Percentiles rank a stretch among this genome's conserved stretches.
phyloP scores from a whole-genome alignment of 208 protist species.

The Leishmania braziliensis region DNA sequence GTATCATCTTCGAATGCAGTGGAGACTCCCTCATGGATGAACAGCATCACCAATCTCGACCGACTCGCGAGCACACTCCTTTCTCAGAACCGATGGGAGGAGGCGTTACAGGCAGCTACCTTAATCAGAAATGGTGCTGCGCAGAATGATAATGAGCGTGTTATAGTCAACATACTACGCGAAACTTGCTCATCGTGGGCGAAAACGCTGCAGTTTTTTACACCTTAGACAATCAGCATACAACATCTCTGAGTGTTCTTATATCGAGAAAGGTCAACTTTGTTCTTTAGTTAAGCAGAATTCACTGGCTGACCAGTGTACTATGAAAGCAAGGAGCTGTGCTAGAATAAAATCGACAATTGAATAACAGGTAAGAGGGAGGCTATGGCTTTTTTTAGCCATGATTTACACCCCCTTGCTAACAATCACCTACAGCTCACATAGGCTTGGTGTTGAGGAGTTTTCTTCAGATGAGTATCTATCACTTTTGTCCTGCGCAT shows the following conservation, averaged over 20 bases:
- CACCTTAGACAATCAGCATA: not conserved
- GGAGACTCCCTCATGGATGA: not conserved
- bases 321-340: not conserved
- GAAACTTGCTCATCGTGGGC: conserved; percentile 13
- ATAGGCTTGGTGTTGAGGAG: not conserved
- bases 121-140: conserved; percentile 8
- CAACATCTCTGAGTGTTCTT: not conserved
- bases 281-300: not conserved
- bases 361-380: not conserved
- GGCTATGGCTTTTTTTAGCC: not conserved
- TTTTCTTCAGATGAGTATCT: not conserved
- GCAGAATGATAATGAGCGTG: conserved; percentile 10
- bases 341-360: not conserved
- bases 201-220: conserved; percentile 32
- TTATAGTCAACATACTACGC: conserved; percentile 22
- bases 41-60: conserved; percentile 27
- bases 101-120: conserved; percentile 21
- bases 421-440: not conserved
- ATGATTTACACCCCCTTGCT: not conserved
- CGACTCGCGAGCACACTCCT: conserved; percentile 20
- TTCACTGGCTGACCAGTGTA: not conserved
- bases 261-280: not conserved
- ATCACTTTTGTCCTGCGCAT: not conserved
- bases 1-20: not conserved
- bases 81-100: conserved; percentile 24